Evolutionary conservation across 2,329 filamentous ascomycete genomes (phyloP).

Genomic region (Xylariomycetidae sp.): DNA sequence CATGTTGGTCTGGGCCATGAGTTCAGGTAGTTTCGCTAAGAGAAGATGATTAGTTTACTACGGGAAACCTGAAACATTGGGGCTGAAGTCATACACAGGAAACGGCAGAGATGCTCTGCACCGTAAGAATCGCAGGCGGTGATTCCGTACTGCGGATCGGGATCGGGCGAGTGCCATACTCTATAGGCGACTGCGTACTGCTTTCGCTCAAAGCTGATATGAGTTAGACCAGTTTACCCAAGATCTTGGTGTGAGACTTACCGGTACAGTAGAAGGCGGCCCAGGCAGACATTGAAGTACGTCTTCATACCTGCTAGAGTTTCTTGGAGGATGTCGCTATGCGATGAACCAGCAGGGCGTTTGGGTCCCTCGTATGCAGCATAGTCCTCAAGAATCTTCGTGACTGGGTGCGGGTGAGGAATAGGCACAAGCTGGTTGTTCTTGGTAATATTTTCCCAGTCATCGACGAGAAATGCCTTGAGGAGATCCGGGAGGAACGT

Average conservation of each 20-base stretch:
- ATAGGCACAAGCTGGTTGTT: conserved; percentile 85
- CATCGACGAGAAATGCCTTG: conserved; percentile 90
- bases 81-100: conserved; percentile 66
- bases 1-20: conserved; percentile 97
- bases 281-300: conserved; percentile 89
- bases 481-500: conserved; percentile 83
- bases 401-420: conserved; percentile 71
- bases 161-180: conserved; percentile 58
- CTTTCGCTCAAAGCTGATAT: conserved; percentile 72
- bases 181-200: conserved; percentile 79
- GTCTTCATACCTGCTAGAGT: conserved; percentile 80
- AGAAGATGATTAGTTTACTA: conserved; percentile 8
- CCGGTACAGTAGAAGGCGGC: conserved; percentile 83
- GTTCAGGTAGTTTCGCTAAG: conserved; percentile 81
- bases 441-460: conserved; percentile 98
- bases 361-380: conserved; percentile 63
- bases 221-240: conserved; percentile 20
- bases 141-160: conserved; percentile 66
- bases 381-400: conserved; percentile 77
- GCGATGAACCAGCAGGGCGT: conserved; percentile 61
- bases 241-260: conserved; percentile 26
- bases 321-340: conserved; percentile 84
- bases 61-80: background rate
- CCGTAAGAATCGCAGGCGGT: conserved; percentile 80
- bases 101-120: conserved; percentile 82